Evolutionary conservation across 108 stramenopile species (phyloP).

Genomic region (Chaetoceros tenuissimus): DNA sequence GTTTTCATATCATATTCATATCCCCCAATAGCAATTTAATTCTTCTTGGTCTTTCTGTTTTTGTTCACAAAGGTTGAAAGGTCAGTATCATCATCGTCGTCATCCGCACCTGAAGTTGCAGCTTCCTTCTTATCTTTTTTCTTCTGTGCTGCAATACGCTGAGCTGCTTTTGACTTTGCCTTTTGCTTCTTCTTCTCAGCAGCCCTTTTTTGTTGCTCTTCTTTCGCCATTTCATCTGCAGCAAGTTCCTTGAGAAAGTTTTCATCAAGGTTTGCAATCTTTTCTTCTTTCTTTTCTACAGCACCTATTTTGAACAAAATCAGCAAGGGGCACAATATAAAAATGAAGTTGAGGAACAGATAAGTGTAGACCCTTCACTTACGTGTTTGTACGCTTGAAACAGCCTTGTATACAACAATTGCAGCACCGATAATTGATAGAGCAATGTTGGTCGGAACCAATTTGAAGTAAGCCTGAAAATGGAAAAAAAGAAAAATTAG

Average conservation of each 20-base stretch:
- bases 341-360: background rate
- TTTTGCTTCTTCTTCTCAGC: background rate
- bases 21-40: background rate
- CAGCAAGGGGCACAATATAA: background rate
- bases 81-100: background rate
- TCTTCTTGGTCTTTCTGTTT: background rate
- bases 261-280: background rate
- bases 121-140: background rate
- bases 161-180: background rate
- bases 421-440: background rate
- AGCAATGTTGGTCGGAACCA: background rate
- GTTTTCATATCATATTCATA: too few species aligned
- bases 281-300: background rate
- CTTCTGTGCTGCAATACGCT: slow-evolving; percentile 2
- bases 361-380: background rate
- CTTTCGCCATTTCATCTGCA: background rate
- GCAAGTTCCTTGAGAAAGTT: background rate
- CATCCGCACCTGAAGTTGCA: background rate
- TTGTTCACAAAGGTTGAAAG: background rate
- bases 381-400: background rate
- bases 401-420: background rate
- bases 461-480: background rate
- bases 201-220: background rate
- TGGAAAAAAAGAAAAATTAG: background rate
- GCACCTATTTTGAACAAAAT: background rate